A percentile compares a stretch with the other conserved stretches of the same genome.
Evolutionary conservation across 345 rosid species (phyloP).

Genomic region (Limnanthes douglasii): DNA sequence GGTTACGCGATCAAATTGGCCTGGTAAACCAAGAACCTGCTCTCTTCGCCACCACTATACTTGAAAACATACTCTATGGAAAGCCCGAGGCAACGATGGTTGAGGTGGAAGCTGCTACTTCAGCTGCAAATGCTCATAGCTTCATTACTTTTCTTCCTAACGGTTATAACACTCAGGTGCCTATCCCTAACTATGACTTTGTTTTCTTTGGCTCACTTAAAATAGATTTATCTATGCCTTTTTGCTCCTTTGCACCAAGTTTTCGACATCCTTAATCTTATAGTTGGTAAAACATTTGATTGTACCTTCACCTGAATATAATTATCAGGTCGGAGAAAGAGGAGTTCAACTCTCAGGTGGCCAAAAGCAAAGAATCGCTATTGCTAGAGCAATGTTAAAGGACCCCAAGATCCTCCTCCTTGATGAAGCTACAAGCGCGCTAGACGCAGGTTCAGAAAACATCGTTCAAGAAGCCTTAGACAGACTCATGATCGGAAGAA

Average conservation of each 20-base stretch:
- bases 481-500: conserved; percentile 95
- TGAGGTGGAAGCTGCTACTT: conserved; percentile 91
- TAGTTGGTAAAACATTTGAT: too few relatives aligned
- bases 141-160: conserved; percentile 87
- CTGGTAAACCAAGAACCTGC: conserved; percentile 99
- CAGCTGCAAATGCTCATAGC: conserved; percentile 91
- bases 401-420: conserved; percentile 89
- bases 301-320: conserved; percentile 3
- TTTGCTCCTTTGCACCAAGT: too few relatives aligned
- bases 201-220: too few relatives aligned
- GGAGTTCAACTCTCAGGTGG: conserved; percentile 98
- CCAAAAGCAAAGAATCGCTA: conserved; percentile 95
- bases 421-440: conserved; percentile 99
- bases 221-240: too few relatives aligned
- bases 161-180: conserved; percentile 88
- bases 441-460: conserved; percentile 95
- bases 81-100: conserved; percentile 81
- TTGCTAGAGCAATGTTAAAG: conserved; percentile 97
- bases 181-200: neutral
- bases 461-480: conserved; percentile 98
- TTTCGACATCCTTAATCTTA: too few relatives aligned
- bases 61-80: conserved; percentile 86
- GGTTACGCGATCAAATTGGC: conserved; percentile 88
- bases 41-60: conserved; percentile 86
- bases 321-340: conserved; percentile 77